Conservation (phyloP, 163 green algal species). For the Volvox carteri region DNA sequence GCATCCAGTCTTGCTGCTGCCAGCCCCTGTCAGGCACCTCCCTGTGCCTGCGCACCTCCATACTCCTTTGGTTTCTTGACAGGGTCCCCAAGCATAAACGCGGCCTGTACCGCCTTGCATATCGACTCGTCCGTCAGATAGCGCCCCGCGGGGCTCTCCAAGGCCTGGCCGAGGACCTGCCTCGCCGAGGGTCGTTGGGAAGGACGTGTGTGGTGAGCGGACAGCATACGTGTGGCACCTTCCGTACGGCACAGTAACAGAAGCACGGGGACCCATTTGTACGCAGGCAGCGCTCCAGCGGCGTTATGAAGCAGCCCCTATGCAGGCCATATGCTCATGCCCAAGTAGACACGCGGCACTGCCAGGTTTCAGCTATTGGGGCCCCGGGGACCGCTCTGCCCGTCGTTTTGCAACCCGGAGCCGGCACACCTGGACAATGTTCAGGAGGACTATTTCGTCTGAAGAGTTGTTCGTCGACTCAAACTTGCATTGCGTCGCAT, state of each 20-base stretch:
- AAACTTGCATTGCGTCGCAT: constrained; percentile 95
- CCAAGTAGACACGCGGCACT: no score
- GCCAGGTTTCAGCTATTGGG: no score
- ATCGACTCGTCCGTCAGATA: constrained; percentile 80
- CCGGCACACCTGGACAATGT: constrained; percentile 90
- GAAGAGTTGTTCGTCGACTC: constrained; percentile 89
- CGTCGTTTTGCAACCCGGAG: no score
- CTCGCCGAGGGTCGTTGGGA: background rate
- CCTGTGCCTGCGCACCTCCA: constrained; percentile 49
- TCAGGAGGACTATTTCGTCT: constrained; percentile 97
- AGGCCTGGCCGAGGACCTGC: constrained; percentile 90
- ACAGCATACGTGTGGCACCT: no score
- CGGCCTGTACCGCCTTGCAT: constrained; percentile 69
- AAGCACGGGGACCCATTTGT: no score
- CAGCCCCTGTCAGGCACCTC: background rate
- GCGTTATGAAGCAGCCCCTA: no score
- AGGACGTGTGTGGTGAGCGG: no score
- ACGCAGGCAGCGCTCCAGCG: no score
- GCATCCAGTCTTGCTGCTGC: no score
- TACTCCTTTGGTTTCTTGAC: constrained; percentile 71
- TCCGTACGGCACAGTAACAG: no score
- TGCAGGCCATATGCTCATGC: no score
- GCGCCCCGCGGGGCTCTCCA: constrained; percentile 79
- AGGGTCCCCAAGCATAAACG: constrained; percentile 78
- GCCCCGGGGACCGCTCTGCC: no score